Evolutionary conservation across 805 yeast species (phyloP), one percentile per base, ranked within the genome.

Genomic region (Wickerhamiella azymoides): DNA sequence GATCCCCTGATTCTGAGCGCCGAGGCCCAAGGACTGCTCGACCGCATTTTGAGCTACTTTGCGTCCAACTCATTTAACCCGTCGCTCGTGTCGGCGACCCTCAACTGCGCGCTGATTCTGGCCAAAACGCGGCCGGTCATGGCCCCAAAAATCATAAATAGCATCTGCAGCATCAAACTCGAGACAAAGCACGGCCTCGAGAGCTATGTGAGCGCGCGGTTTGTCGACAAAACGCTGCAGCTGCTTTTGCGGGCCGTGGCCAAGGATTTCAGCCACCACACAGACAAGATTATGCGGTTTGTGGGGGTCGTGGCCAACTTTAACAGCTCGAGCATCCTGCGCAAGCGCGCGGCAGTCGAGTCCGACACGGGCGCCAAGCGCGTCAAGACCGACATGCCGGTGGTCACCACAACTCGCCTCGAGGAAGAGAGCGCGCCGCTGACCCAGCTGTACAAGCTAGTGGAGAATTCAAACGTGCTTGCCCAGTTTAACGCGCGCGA

Each of bases 21-120:
- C 6, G 94, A 88, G 58, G 80, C 88, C 0, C 72, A 71, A 46
- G 77, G 71, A 2, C 64, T 82, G 46, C 63, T 92, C 30, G 95
- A 85, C 53, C 60, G 76, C 30, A 59, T 89, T 26, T 64, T 85
- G 40, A 65, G 68, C 39, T 65, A 71, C 14, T 65, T 88, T 46
- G 66, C 69, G 36, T 77, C 71, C 28, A 81, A 76, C 43, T 63
- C 70, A n/a, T 57, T 76, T 52, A 62, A 72, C 68, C 77, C 42
- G 10, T 74, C 81, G 4, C 53, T 76, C 2, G 73, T 82, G 44
- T 73, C 84, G 13, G 83, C 93, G 6, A 69, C 83, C 0, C 61
- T 85, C 24, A 77, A 82, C 54, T 77, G 79, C 43, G 63, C 80
- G 17, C 67, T 81, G 5, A 67, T 74, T 13, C 62, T 92, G 32